Percentiles rank a stretch among this genome's conserved stretches.
Conservation (phyloP, 306 rosid species). For the Rubus idaeus region DNA sequence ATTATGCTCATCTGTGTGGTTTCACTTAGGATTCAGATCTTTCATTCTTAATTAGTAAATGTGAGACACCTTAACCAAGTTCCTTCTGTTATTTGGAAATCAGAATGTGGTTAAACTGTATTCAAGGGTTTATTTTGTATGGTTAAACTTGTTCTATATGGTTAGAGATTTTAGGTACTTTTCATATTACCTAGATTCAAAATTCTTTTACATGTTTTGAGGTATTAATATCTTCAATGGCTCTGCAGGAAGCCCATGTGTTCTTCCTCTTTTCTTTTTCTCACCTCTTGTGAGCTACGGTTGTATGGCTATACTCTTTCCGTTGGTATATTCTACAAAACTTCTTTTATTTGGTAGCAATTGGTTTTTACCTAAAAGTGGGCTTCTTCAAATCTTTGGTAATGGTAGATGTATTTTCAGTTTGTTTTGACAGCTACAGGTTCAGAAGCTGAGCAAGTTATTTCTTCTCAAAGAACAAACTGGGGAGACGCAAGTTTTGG, state of each 20-base stretch:
- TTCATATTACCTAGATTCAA: not conserved
- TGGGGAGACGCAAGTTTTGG: conserved; percentile 68
- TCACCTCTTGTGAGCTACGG: conserved; percentile 91
- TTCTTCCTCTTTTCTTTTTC: conserved; percentile 71
- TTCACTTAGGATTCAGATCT: conserved; percentile 2
- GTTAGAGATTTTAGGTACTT: not conserved
- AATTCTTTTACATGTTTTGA: conserved; percentile 19
- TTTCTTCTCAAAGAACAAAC: conserved; percentile 48
- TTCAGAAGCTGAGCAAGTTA: conserved; percentile 72
- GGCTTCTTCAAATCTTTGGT: not conserved
- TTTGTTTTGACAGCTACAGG: conserved; percentile 89
- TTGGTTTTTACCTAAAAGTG: not conserved
- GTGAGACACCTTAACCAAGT: not conserved
- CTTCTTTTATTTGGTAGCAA: not conserved
- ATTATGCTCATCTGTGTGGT: not conserved
- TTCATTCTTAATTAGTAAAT: not conserved
- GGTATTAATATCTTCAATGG: conserved; percentile 28
- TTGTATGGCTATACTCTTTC: conserved; percentile 82
- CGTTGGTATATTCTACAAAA: conserved; percentile 55
- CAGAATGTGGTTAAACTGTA: not conserved
- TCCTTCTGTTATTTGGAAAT: not conserved
- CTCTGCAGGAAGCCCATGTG: conserved; percentile 90
- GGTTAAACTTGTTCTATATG: too few species aligned
- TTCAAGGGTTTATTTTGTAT: not conserved
- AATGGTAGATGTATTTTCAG: conserved; percentile 40